Conservation (phyloP, 495 filamentous ascomycete genomes). For the Neurospora cerealis region DNA sequence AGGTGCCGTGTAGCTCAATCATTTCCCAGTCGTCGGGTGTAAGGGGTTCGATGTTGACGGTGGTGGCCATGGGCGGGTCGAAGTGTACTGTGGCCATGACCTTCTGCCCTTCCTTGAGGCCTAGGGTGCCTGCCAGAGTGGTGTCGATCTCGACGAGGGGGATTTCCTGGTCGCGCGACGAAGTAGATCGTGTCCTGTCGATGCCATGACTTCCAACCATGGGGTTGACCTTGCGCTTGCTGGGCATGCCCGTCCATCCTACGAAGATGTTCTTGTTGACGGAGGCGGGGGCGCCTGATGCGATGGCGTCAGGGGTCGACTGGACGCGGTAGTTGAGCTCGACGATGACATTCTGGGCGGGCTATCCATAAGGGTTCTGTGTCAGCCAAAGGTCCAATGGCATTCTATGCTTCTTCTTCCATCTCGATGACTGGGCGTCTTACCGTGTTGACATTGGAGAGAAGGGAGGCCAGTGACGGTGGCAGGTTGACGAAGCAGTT, state of each 20-base stretch:
- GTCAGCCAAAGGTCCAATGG: background rate
- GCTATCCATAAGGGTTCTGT: slow-evolving; percentile 28
- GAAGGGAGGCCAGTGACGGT: slow-evolving; percentile 65
- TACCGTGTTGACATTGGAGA: slow-evolving; percentile 83
- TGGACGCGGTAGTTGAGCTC: slow-evolving; percentile 62
- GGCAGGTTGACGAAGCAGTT: slow-evolving; percentile 93
- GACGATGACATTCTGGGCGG: slow-evolving; percentile 91
- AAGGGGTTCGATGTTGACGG: slow-evolving; percentile 89
- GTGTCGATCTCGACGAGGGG: slow-evolving; percentile 78
- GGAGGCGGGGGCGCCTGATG: slow-evolving; percentile 20
- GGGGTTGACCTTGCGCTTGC: slow-evolving; percentile 66
- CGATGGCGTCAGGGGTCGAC: slow-evolving; percentile 25
- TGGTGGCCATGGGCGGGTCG: slow-evolving; percentile 82
- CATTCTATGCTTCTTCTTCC: too few relatives aligned
- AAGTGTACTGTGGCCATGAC: slow-evolving; percentile 63
- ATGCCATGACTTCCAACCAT: slow-evolving; percentile 66
- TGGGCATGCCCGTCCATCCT: slow-evolving; percentile 96
- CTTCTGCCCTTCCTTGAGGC: slow-evolving; percentile 75
- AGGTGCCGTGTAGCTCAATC: slow-evolving; percentile 91
- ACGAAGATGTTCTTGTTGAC: slow-evolving; percentile 64
- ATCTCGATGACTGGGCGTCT: slow-evolving; percentile 17
- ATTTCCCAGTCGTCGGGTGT: slow-evolving; percentile 98
- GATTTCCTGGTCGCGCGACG: slow-evolving; percentile 59
- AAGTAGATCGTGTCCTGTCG: slow-evolving; percentile 43
- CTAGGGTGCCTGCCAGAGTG: slow-evolving; percentile 75